Evolutionary conservation across 140 eudicot species (phyloP), one percentile per base, ranked within the genome.

Genomic region (Erigeron philadelphicus): DNA sequence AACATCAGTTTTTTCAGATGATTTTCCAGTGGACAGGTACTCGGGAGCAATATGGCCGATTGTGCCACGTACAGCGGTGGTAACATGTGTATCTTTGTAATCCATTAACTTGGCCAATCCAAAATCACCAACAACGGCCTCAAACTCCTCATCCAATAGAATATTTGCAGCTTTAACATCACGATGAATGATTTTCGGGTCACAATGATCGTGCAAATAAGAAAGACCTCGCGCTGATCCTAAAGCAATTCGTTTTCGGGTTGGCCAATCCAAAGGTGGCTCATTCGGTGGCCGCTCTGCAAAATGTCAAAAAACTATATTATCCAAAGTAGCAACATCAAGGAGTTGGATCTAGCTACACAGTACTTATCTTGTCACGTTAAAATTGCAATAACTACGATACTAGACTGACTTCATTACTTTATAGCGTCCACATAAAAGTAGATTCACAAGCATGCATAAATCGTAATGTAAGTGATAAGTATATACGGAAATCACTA

Each of bases 191-290:
- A 82, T 85, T 73, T 80, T 79, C 3, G 87, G 87, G 71, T 79
- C 84, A 54, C 90, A 85, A 47, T 85, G 87, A 21, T 85, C 90
- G 42, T 85, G 90, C 61, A 85, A 61, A 72, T 85, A 85, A 23
- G 90, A 80, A 48, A 85, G 82, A 38, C 90, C 90, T 8, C 90
- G 84, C 16, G 90, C 90, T 8, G 90, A 79, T 59, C 87, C 87
- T 35, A 85, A 62, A 3, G 85, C 90, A 70, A 85, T 80, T 59
- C 76, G 67, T 56, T 82, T 85, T 55, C 90, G 78, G 17, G 83
- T 85, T 15, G 81, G 75, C 90, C 87, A 85, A 48, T 77, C 81
- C 64, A 85, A 77, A 0, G 90, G 85, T 3, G 81, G 75, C 31
- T 80, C 87, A 12, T 79, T 71, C 21, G 81, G 83, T 7, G 83